Evolutionary conservation across 805 yeast genomes (phyloP).

Genomic region (Cyberlindnera xishuangbannaensis): DNA sequence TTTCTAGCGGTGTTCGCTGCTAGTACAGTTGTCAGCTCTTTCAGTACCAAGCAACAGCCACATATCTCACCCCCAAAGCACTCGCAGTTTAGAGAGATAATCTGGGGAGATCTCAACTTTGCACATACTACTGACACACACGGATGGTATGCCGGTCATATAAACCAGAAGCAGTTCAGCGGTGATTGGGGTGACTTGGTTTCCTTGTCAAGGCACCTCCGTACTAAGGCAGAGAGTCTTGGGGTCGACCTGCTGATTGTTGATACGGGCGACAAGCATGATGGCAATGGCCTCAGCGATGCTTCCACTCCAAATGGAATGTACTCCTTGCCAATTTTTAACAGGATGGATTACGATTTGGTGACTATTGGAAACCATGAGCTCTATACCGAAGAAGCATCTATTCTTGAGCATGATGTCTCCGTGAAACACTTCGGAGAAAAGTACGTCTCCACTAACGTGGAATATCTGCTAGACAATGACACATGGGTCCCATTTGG

Average conservation of each 20-base stretch:
- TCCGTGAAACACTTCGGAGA: constrained; percentile 57
- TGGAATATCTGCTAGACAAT: constrained; percentile 44
- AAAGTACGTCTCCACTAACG: constrained; percentile 66
- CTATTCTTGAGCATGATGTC: constrained; percentile 57
- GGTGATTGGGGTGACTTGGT: constrained; percentile 93
- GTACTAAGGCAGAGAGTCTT: constrained; percentile 34
- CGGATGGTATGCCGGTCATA: constrained; percentile 93
- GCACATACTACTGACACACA: constrained; percentile 96
- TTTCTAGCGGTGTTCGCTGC: neutral
- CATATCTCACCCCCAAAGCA: constrained; percentile 25
- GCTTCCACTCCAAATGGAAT: constrained; percentile 69
- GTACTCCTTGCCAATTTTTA: constrained; percentile 56
- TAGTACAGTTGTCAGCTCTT: neutral
- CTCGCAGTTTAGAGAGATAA: constrained; percentile 44
- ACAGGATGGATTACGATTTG: constrained; percentile 63
- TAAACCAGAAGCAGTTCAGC: constrained; percentile 66
- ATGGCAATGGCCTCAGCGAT: constrained; percentile 89
- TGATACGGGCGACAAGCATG: constrained; percentile 92
- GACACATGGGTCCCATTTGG: constrained; percentile 61
- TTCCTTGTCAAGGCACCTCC: constrained; percentile 55
- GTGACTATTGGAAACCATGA: constrained; percentile 91
- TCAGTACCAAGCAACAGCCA: constrained; percentile 26
- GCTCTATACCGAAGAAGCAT: constrained; percentile 60
- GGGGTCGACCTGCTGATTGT: constrained; percentile 64
- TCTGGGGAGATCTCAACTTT: constrained; percentile 73